A percentile compares a stretch with the other conserved stretches of the same genome.
Evolutionary conservation across 495 filamentous ascomycete species (phyloP).

Genomic region (Hypoxylon perforatum): DNA sequence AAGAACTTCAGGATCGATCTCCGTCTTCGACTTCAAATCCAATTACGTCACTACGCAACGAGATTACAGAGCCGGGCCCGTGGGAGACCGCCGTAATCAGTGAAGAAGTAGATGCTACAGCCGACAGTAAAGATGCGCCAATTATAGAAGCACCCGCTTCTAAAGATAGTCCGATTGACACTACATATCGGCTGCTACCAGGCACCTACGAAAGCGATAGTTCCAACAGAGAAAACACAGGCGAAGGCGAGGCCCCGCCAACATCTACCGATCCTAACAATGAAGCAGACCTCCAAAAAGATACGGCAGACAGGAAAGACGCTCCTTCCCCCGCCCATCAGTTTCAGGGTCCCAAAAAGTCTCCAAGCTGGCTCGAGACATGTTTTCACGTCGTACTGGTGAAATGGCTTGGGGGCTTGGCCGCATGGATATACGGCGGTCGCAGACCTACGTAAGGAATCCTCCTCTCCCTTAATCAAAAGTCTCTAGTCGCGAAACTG

Average conservation of each 20-base stretch:
- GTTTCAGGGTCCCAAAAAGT: slow-evolving; percentile 2
- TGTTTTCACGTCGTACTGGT: slow-evolving; percentile 35
- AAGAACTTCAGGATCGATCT: background rate
- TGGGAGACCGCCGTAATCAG: background rate
- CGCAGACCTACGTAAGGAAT: slow-evolving; percentile 40
- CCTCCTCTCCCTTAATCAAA: background rate
- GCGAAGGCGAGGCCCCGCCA: slow-evolving; percentile 8
- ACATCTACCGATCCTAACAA: slow-evolving; percentile 11
- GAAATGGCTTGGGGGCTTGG: slow-evolving; percentile 40
- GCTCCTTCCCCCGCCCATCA: slow-evolving; percentile 10
- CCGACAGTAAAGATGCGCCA: background rate
- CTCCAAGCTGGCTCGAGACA: slow-evolving; percentile 29
- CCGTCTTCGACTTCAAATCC: background rate
- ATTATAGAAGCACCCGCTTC: background rate
- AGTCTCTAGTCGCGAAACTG: slow-evolving; percentile 3
- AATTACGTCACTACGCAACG: background rate
- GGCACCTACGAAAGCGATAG: slow-evolving; percentile 18
- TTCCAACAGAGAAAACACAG: slow-evolving; percentile 14
- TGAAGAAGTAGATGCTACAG: background rate
- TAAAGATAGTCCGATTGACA: slow-evolving; percentile 6
- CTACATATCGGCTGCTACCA: slow-evolving; percentile 4
- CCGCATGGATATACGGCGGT: slow-evolving; percentile 35
- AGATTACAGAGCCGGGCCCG: background rate
- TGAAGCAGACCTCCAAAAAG: slow-evolving; percentile 22
- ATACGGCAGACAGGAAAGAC: slow-evolving; percentile 15